Base-by-base conservation (phyloP, 164 flowering plant genomes). In the Aristolochia fimbriata region DNA sequence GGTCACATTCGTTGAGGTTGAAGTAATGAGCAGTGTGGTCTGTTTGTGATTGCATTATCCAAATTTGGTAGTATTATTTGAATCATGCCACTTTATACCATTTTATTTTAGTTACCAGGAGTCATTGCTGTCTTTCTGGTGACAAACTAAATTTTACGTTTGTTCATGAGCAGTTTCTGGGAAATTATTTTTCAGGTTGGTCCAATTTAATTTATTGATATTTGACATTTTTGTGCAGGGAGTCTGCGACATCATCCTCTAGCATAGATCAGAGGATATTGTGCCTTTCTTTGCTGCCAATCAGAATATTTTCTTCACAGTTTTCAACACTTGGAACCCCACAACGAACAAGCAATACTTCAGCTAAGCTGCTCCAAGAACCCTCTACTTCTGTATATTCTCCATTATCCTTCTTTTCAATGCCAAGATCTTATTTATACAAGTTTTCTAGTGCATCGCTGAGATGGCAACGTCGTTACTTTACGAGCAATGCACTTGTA, bases 401-500 rank as follows among this genome's bases (percentile, higher is more conserved):
- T 47, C 51, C 58, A 23, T 61, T 45, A 14, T 62, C 25, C 22
- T 51, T 31, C 55, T 52, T 59, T 11, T 54, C 50, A 47, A 47
- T 53, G 33, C 67, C 14, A 71, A 67, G 62, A 31, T 37, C 60
- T 41, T 63, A 25, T 64, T 19, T 60, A 47, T 64, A 27, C 25
- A 66, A 33, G 24, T 46, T 21, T 20, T 52, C 14, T 24, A 59
- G 58, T 70, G 41, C 30, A 58, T 16, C 37, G 59, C 30, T 65
- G 33, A 65, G 54, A 48, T 67, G 54, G 70, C 37, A 62, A 27
- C 72, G 59, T 49, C 67, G 59, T 65, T 75, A 81, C 62, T 64
- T 55, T 57, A 59, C 72, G 61, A 82, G 76, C 56, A 73, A 63
- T 78, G 72, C 77, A 31, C 69, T 78, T 15, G 45, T 86, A 51